A percentile compares a stretch with the other conserved stretches of the same genome.
Conservation (phyloP, 176 grass and related monocot species). For the Phyllostachys edulis region DNA sequence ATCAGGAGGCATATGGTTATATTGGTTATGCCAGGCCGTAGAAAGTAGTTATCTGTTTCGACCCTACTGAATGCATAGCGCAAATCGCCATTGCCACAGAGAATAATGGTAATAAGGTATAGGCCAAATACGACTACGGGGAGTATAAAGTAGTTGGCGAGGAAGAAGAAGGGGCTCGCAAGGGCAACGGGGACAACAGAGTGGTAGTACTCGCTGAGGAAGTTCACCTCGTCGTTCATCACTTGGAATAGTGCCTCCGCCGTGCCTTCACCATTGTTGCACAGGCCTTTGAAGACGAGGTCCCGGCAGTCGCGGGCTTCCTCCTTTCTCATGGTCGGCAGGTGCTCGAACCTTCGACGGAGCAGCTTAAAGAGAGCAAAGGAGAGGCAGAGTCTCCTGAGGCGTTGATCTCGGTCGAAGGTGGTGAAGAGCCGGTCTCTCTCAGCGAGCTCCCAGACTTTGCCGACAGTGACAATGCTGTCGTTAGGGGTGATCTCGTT, state of each 20-base stretch:
- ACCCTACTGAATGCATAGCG: background rate
- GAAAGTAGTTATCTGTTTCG: background rate
- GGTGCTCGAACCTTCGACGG: background rate
- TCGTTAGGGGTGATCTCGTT: background rate
- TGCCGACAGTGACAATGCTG: background rate
- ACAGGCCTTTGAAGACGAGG: background rate
- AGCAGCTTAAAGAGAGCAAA: slow-evolving; percentile 25
- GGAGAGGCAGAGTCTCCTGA: slow-evolving; percentile 21
- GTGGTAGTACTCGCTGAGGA: background rate
- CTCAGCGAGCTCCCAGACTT: background rate
- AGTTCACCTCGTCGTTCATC: background rate
- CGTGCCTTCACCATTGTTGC: background rate
- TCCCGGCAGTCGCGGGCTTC: background rate
- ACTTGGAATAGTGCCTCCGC: background rate
- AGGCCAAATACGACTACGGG: background rate
- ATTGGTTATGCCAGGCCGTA: fast-evolving
- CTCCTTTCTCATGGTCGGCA: background rate
- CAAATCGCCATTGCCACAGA: background rate
- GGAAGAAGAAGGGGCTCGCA: background rate
- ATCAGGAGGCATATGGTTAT: background rate
- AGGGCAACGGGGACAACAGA: background rate
- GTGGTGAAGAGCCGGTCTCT: background rate
- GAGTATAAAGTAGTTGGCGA: background rate
- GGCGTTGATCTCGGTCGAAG: background rate
- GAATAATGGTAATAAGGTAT: background rate